Base-by-base conservation (phyloP, 2,329 filamentous ascomycete genomes). In the Zymoseptoria brevis region DNA sequence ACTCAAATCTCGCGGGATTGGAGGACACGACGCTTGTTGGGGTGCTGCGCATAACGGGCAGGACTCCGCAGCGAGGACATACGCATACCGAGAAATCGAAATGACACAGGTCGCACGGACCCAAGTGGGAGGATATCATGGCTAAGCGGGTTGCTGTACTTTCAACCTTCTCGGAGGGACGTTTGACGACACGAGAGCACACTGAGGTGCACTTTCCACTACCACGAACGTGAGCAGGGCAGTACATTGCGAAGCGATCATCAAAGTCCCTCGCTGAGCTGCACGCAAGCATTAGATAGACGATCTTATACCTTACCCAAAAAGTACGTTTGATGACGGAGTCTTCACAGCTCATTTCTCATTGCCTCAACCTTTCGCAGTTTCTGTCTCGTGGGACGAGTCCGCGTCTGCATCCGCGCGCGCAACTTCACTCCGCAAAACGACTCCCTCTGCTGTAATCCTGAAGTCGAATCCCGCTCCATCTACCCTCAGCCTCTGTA, bases 401-500 rank as follows among this genome's bases (percentile, higher is more conserved):
- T 16, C 35, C 16, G 13, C 35, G 35, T 16, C 35, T 45, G 13
- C 35, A 16, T 45, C 35, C 16, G 35, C 6, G 2, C 35, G 13
- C 5, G 35, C 13, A 16, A 45, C 22, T 11, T 26, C 22, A 53
- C 8, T 19, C 21, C 53, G 24, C 19, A 59, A 11, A 19, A 30
- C 29, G 19, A 67, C 53, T 4, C 68, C 68, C 21, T 66, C 63
- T 6, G 30, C 53, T 24, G 52, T 65, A 22, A 70, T 63, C 50
- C 53, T 58, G 26, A 70, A 65, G 24, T 65, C 66, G 50, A 69
- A 71, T 29, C 66, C 62, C 19, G 51, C 58, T 3, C 57, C 62
- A 19, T 35, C 61, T n/a, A 53, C 58, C 45, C 60, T 54, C 59
- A 71, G 49, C 30, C 54, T 63, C 51, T 59, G 50, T 62, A 65